Evolutionary conservation across 495 filamentous ascomycete genomes (phyloP).

Genomic region (Pseudotulostoma volvatum): DNA sequence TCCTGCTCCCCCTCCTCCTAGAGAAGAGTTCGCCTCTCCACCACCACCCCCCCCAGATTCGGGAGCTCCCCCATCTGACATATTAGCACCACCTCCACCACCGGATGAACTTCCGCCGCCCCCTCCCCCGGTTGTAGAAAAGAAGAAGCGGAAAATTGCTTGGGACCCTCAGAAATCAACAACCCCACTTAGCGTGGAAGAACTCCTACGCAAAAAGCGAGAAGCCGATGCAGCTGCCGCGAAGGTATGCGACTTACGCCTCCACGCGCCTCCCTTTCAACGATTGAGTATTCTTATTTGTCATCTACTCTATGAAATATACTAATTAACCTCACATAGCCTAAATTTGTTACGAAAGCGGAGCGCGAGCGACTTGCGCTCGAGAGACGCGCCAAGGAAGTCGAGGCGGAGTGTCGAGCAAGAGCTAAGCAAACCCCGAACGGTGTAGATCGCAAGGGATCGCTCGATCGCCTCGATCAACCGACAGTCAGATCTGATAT

Average conservation of each 20-base stretch:
- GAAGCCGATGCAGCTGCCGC: constrained; percentile 62
- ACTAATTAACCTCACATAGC: too few species aligned
- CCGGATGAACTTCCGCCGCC: constrained; percentile 37
- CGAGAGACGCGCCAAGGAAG: constrained; percentile 74
- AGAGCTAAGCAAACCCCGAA: constrained; percentile 16
- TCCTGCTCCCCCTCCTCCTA: constrained; percentile 39
- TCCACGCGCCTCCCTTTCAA: neutral
- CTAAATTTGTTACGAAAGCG: constrained; percentile 82
- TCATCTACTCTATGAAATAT: too few species aligned
- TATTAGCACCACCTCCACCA: constrained; percentile 34
- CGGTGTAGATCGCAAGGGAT: constrained; percentile 14
- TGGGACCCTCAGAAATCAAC: constrained; percentile 29
- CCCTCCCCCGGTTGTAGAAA: constrained; percentile 34
- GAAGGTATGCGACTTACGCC: constrained; percentile 47
- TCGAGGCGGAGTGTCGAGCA: constrained; percentile 44
- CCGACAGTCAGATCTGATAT: constrained; percentile 7
- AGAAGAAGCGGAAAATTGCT: constrained; percentile 41
- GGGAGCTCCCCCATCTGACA: constrained; percentile 30
- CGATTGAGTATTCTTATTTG: constrained; percentile 6
- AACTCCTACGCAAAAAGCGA: constrained; percentile 60
- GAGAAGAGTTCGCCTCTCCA: constrained; percentile 29
- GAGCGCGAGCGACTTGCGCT: constrained; percentile 73
- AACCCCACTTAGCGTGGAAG: constrained; percentile 56
- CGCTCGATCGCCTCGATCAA: constrained; percentile 5
- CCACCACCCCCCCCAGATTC: constrained; percentile 19